Percentiles rank a stretch among this genome's conserved stretches.
Evolutionary conservation across 1,284 basidiomycete genomes (phyloP).

Genomic region (Ganoderma boninense): DNA sequence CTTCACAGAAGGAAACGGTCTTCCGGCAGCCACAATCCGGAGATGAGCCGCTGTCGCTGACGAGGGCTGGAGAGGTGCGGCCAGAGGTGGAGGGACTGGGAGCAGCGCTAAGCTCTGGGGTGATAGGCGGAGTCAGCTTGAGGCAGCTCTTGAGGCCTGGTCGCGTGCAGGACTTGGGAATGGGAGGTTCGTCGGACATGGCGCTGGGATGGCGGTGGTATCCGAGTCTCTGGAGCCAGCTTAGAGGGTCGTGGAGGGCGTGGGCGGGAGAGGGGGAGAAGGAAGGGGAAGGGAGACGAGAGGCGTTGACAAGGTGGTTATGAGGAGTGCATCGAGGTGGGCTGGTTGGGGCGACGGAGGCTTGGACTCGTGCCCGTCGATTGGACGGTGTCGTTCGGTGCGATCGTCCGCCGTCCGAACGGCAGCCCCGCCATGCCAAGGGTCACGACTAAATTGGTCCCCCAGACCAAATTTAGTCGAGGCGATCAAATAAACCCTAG

Average conservation of each 20-base stretch:
- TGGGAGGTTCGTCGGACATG: slow-evolving; percentile 13
- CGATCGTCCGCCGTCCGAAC: too few species aligned
- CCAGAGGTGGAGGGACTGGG: slow-evolving; percentile 34
- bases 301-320: slow-evolving; percentile 21
- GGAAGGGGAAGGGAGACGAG: slow-evolving; percentile 9
- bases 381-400: slow-evolving; percentile 25
- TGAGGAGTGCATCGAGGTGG: slow-evolving; percentile 28
- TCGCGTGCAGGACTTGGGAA: slow-evolving; percentile 21
- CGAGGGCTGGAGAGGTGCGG: slow-evolving; percentile 27
- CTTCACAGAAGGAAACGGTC: slow-evolving; percentile 63
- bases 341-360: slow-evolving; percentile 7
- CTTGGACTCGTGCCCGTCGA: slow-evolving; percentile 10
- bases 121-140: slow-evolving; percentile 44
- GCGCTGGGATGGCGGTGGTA: not conserved
- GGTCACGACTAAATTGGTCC: too few species aligned
- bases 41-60: slow-evolving; percentile 31
- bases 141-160: slow-evolving; percentile 53
- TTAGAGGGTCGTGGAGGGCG: not conserved
- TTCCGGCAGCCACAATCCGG: slow-evolving; percentile 45
- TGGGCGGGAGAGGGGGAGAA: not conserved
- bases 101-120: slow-evolving; percentile 38
- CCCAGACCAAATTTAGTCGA: too few species aligned
- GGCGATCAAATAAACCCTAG: too few species aligned
- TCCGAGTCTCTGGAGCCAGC: not conserved
- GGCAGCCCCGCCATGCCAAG: too few species aligned